Percentiles rank a stretch among this genome's conserved stretches.
phyloP scores from a whole-genome alignment of 768 basidiomycete genomes.

The Crassisporium funariophilum region DNA sequence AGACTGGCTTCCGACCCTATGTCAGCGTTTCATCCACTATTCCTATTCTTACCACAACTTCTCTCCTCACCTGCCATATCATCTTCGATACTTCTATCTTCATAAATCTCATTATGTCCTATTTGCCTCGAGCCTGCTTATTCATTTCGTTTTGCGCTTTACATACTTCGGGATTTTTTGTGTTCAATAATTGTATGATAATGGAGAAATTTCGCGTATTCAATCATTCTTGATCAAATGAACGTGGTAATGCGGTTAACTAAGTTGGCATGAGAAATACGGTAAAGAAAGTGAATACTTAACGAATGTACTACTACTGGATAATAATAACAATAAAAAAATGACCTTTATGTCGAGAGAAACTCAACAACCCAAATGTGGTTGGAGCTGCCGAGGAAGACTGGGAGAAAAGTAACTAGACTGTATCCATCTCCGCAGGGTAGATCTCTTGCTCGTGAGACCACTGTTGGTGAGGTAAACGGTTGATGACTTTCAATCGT shows the following conservation, averaged over 20 bases:
- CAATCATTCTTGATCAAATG: no score
- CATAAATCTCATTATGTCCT: conserved; percentile 31
- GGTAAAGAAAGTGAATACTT: conserved; percentile 12
- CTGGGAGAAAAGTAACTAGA: no score
- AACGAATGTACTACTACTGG: conserved; percentile 11
- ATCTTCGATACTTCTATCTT: conserved; percentile 25
- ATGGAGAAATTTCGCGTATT: no score
- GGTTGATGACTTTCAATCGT: conserved; percentile 61
- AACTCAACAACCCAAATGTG: no score
- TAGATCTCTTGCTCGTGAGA: conserved; percentile 14
- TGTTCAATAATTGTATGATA: conserved; percentile 33
- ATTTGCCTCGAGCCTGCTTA: conserved; percentile 28
- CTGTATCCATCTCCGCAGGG: conserved; percentile 18
- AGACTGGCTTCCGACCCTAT: not conserved
- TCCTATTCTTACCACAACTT: not conserved
- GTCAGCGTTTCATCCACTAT: conserved; percentile 1
- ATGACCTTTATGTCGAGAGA: no score
- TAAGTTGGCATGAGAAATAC: conserved; percentile 7
- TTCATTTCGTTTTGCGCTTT: conserved; percentile 22
- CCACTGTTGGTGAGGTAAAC: conserved; percentile 42
- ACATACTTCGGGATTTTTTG: conserved; percentile 26
- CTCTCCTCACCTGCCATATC: no score
- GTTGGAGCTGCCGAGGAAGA: no score
- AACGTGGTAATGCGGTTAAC: conserved; percentile 4
- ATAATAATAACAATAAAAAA: conserved; percentile 23